Base-by-base conservation (phyloP, 148 eudicot genomes). In the Suaeda aralocaspica region DNA sequence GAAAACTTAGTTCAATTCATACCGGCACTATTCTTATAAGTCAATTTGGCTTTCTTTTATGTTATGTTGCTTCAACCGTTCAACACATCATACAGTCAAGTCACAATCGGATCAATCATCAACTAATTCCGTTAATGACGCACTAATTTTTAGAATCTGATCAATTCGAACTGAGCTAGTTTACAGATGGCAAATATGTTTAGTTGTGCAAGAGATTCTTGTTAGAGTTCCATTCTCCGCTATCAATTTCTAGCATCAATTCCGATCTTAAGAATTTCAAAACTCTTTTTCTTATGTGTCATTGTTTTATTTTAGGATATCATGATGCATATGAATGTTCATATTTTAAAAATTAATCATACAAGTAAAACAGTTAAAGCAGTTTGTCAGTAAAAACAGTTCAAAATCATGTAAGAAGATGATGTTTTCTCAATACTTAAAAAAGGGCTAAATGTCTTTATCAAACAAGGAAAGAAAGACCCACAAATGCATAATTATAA, bases 361-460 rank as follows among this genome's bases (percentile, higher is more conserved):
- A 21, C 9, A 16, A 55, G 30, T 25, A 31, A 11, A 70, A 25
- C 53, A 30, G 65, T 68, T 29, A 71, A 64, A 71, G 67, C 48
- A 21, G 13, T 21, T 4, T 52, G n/a, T 28, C 34, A 28, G 26
- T 22, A 25, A 48, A n/a, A 58, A 71, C 21, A 60, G 34, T 71
- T 21, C 12, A 48, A 48, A 70, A 42, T 33, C 58, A 61, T 60
- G 58, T 24, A 71, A 59, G 74, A 33, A 29, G 57, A 71, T 48
- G 59, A 60, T 60, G 67, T 48, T 30, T 71, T 31, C 57, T 45
- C 29, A 29, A 45, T 52, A 57, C 39, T 60, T 42, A 29, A 69
- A 69, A 69, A 39, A 25, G 18, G 34, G 22, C 39, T 41, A 59
- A 45, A 36, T 55, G 72, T 59, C 57, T 29, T 36, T 26, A 71